Evolutionary conservation across 106 monocot genomes (phyloP).

Genomic region (Narthecium ossifragum): DNA sequence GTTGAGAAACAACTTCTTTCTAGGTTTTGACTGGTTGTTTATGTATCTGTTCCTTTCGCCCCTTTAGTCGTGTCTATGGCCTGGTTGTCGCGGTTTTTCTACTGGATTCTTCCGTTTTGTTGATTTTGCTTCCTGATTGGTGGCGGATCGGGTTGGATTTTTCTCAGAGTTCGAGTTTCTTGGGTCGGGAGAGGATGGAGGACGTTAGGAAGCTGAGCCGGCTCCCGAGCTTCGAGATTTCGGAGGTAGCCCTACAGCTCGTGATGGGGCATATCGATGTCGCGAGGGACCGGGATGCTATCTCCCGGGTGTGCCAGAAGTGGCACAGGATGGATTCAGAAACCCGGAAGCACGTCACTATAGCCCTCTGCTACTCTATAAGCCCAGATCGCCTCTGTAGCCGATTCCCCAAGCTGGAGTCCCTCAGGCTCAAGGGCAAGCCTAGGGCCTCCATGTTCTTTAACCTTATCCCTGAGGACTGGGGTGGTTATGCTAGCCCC

Average conservation of each 20-base stretch:
- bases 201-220: conserved; percentile 18
- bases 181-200: conserved; percentile 1
- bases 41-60: too few relatives aligned
- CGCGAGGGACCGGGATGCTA: conserved; percentile 65
- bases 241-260: conserved; percentile 62
- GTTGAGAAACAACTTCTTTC: too few relatives aligned
- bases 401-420: conserved; percentile 73
- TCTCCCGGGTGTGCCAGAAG: conserved; percentile 70
- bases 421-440: conserved; percentile 89
- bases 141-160: too few relatives aligned
- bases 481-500: conserved; percentile 84
- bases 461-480: conserved; percentile 89
- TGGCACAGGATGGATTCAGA: conserved; percentile 63
- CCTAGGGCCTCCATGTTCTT: conserved; percentile 92
- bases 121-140: too few relatives aligned
- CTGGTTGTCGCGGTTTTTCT: too few relatives aligned
- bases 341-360: conserved; percentile 82
- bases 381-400: conserved; percentile 55
- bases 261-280: conserved; percentile 83
- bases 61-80: too few relatives aligned
- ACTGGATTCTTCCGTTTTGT: too few relatives aligned
- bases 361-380: conserved; percentile 86
- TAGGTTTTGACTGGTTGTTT: too few relatives aligned
- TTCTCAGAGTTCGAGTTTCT: too few relatives aligned
- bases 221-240: conserved; percentile 27